Evolutionary conservation across 768 basidiomycete species (phyloP).

Genomic region (Mycena venus): DNA sequence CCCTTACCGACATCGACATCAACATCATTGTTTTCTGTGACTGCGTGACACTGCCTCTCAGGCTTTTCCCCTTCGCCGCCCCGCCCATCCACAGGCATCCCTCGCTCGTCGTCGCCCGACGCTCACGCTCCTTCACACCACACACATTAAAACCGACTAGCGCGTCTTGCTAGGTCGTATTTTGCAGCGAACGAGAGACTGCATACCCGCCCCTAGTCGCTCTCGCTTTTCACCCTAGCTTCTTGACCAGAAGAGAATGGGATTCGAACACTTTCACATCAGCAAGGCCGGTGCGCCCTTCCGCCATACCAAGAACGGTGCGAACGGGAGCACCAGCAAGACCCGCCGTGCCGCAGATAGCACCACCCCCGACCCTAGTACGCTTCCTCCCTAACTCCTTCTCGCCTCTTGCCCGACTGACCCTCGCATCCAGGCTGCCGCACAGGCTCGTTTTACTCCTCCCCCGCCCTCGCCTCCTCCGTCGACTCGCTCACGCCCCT

Average conservation of each 20-base stretch:
- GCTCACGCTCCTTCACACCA: constrained; percentile 30
- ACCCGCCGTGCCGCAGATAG: not conserved
- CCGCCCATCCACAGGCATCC: too few species aligned
- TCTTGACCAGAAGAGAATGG: constrained; percentile 1
- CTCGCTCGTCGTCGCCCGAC: constrained; percentile 22
- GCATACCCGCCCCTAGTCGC: not conserved
- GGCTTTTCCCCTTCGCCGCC: not conserved
- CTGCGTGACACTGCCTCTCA: not conserved
- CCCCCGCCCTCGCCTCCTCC: constrained; percentile 61
- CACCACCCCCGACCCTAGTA: not conserved
- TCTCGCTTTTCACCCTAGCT: not conserved
- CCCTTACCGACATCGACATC: not conserved
- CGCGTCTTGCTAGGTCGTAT: not conserved
- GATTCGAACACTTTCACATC: constrained; percentile 12
- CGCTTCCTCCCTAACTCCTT: too few species aligned
- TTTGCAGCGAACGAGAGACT: too few species aligned
- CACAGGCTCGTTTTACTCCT: constrained; percentile 73
- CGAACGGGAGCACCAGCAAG: not conserved
- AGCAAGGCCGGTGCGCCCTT: constrained; percentile 21
- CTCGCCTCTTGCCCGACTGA: not conserved
- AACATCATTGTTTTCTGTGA: too few species aligned
- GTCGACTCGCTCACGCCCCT: constrained; percentile 64
- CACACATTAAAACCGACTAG: not conserved
- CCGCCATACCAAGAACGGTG: constrained; percentile 8
- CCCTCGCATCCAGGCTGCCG: constrained; percentile 54